Percentiles rank a stretch among this genome's conserved stretches.
Conservation (phyloP, 768 basidiomycete genomes). For the Hericium coralloides region DNA sequence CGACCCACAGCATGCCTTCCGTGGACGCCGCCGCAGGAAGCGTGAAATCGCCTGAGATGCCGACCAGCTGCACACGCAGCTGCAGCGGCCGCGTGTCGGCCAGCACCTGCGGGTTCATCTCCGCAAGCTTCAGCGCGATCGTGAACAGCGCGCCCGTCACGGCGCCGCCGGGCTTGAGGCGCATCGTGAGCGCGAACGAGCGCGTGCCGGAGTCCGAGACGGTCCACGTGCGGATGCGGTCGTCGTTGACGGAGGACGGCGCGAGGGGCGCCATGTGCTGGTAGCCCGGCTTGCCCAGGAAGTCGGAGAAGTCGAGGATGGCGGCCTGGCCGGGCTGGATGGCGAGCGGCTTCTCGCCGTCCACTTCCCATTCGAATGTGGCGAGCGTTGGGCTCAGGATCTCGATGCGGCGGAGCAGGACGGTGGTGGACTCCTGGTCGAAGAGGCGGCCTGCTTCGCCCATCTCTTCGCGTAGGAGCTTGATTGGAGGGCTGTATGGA, state of each 20-base stretch:
- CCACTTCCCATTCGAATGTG: constrained; percentile 41
- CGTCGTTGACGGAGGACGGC: constrained; percentile 43
- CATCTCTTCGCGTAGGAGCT: constrained; percentile 40
- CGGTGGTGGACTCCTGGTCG: constrained; percentile 17
- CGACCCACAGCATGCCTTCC: constrained; percentile 40
- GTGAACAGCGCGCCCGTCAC: constrained; percentile 49
- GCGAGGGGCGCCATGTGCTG: constrained; percentile 42
- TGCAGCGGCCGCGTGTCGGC: constrained; percentile 29
- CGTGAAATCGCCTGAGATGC: constrained; percentile 45
- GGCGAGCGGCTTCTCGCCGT: constrained; percentile 21
- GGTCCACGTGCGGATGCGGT: constrained; percentile 59
- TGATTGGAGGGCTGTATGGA: constrained; percentile 54
- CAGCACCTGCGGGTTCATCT: constrained; percentile 32
- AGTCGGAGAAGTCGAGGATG: constrained; percentile 42
- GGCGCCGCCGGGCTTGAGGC: constrained; percentile 41
- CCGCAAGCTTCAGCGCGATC: constrained; percentile 34
- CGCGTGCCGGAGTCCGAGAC: constrained; percentile 29
- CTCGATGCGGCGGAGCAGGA: constrained; percentile 20
- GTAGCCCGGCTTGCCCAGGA: constrained; percentile 39
- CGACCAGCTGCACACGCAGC: constrained; percentile 38
- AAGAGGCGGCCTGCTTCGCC: constrained; percentile 18
- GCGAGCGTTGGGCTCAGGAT: constrained; percentile 42
- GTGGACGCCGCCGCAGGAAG: constrained; percentile 22
- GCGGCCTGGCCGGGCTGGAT: constrained; percentile 39
- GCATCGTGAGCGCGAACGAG: constrained; percentile 43